Base-by-base conservation (phyloP, 1,284 basidiomycete genomes). In the Psilocybe mexicana region DNA sequence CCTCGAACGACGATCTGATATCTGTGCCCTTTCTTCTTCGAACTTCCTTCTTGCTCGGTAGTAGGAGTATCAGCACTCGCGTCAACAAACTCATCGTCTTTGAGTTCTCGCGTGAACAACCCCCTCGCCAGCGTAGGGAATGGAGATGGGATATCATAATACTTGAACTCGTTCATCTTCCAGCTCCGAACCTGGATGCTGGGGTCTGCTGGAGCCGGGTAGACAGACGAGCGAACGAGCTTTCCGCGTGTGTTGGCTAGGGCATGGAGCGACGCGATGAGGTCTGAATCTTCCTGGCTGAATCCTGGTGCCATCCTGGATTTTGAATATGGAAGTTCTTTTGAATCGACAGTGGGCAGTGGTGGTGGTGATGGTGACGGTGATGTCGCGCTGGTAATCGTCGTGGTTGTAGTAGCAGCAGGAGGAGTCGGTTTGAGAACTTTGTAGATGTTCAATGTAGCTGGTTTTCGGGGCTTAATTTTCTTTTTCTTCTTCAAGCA, bases 91-190 rank as follows among this genome's bases (percentile, higher is more conserved):
- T 40, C 43, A 18, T 69, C 58, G 18, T 71, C 69, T 52, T 72
- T 70, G 2, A 64, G 28, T 18, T 63, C 65, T 23, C 59, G 63
- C 5, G 92, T 90, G 70, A 97, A 98, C 11, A 98, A 68, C 0
- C 96, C 95, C 18, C 95, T 78, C 0, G 94, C 95, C 24, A 96
- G 83, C 0, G 94, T 96, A 0, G 95, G 95, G 69, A 97, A 96
- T 0, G 93, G 93, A 8, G 90, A 92, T 0, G 93, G 92, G 2
- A 93, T 80, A 48, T 89, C 84, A 60, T 93, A 92, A 74, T 97
- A 98, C 71, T 93, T 92, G 79, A 88, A 92, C 71, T 97, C 95
- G 67, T 92, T 90, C 93, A 97, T 94, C 78, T 93, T 96, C 95
- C 94, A 98, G 74, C 90, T 94, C 10, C 83, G 80, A 30, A 97